These are phyloP conservation scores for Metschnikowia shivogae DNA, from an alignment of 805 yeast species.

Conservation along the genomic window DNA sequence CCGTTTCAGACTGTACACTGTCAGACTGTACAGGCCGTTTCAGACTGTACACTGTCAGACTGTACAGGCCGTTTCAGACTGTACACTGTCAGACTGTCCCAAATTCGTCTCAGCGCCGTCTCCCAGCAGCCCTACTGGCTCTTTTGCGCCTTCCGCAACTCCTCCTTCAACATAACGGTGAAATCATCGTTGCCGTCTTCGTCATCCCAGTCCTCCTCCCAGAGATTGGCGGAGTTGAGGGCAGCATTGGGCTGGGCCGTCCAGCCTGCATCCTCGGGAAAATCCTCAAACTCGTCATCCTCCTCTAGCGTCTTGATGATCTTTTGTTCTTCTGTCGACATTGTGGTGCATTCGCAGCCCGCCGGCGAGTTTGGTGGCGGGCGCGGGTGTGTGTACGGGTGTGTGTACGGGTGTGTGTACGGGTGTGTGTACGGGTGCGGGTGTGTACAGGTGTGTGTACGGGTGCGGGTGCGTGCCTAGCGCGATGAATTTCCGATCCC, in stretches of 20 bases:
- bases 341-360: background rate
- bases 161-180: conserved; percentile 62
- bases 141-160: conserved; percentile 27
- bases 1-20: no score
- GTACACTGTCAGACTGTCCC: no score
- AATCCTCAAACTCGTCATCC: conserved; percentile 96
- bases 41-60: no score
- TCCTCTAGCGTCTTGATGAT: conserved; percentile 78
- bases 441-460: background rate
- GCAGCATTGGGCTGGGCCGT: conserved; percentile 49
- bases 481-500: background rate
- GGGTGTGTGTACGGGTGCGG: background rate
- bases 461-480: no score
- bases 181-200: conserved; percentile 91
- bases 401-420: background rate
- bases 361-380: background rate
- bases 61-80: no score
- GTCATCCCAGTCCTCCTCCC: conserved; percentile 99
- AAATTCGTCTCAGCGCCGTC: no score
- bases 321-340: conserved; percentile 27
- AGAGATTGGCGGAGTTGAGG: conserved; percentile 57
- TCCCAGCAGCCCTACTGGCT: background rate
- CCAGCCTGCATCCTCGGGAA: conserved; percentile 85
- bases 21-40: no score
- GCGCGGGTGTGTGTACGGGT: background rate